Percentiles rank a stretch among this genome's conserved stretches.
Conservation (phyloP, 768 basidiomycete genomes). For the Mycena latifolia region DNA sequence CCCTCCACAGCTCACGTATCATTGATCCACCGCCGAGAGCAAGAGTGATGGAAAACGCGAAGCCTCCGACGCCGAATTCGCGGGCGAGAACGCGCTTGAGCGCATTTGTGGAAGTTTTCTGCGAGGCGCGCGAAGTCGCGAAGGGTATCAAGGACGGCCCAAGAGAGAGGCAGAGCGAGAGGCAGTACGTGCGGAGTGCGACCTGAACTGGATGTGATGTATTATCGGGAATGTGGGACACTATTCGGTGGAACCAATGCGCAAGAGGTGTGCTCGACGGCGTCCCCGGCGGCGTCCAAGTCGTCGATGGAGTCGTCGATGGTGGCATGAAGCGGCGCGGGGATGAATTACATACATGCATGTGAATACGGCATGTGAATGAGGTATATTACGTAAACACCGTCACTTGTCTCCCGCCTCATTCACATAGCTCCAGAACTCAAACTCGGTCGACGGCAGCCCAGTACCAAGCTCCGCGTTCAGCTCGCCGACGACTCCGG, state of each 20-base stretch:
- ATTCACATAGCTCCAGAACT: constrained; percentile 78
- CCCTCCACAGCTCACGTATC: constrained; percentile 60
- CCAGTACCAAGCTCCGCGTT: constrained; percentile 38
- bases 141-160: constrained; percentile 74
- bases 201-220: constrained; percentile 67
- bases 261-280: not conserved
- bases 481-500: constrained; percentile 56
- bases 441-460: constrained; percentile 55
- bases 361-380: too few species aligned
- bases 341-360: too few species aligned
- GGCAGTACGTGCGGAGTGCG: constrained; percentile 74
- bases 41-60: constrained; percentile 76
- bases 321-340: too few species aligned
- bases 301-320: too few species aligned
- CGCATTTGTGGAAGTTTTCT: constrained; percentile 34
- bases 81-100: constrained; percentile 59
- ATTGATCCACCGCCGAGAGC: constrained; percentile 75
- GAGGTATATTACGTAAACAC: too few species aligned
- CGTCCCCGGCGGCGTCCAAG: not conserved
- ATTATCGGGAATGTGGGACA: constrained; percentile 47
- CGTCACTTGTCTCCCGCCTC: constrained; percentile 27
- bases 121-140: constrained; percentile 48
- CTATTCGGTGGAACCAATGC: constrained; percentile 30
- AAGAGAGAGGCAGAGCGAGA: constrained; percentile 75
- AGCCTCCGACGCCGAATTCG: constrained; percentile 72